These are phyloP conservation scores for Sphaerostilbella broomeana DNA, from an alignment of 2,329 filamentous ascomycete genomes.

Conservation along the genomic window DNA sequence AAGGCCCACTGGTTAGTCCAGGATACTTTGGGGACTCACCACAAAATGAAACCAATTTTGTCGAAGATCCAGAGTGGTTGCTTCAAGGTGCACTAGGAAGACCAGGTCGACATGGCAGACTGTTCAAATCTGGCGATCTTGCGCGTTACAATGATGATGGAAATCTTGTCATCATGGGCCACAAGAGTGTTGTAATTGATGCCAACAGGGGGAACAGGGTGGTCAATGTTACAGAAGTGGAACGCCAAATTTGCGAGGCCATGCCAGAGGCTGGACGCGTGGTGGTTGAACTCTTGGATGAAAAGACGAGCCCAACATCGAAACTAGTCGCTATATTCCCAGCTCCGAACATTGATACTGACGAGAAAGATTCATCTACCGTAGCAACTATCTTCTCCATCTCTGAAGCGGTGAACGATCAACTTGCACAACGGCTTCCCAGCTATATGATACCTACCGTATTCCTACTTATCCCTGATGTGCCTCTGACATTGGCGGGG, in stretches of 20 bases:
- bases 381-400: background rate
- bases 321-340: too few species aligned
- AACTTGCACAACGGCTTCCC: slow-evolving; percentile 11
- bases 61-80: slow-evolving; percentile 39
- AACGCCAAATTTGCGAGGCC: background rate
- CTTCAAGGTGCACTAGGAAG: slow-evolving; percentile 15
- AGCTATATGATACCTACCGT: slow-evolving; percentile 18
- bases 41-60: slow-evolving; percentile 40
- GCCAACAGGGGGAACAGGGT: slow-evolving; percentile 47
- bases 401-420: background rate
- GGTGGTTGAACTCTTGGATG: background rate
- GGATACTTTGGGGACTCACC: slow-evolving; percentile 31
- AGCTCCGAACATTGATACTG: background rate
- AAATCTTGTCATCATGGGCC: background rate
- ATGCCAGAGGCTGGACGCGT: background rate
- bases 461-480: slow-evolving; percentile 8
- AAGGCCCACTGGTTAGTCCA: slow-evolving; percentile 19
- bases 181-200: slow-evolving; percentile 42
- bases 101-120: slow-evolving; percentile 27
- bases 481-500: slow-evolving; percentile 15
- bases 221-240: background rate
- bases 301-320: too few species aligned
- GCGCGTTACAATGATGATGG: slow-evolving; percentile 29
- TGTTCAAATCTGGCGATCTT: slow-evolving; percentile 43
- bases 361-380: background rate